Evolutionary conservation across 495 filamentous ascomycete species (phyloP), one percentile per base, ranked within the genome.

Genomic region (Aspergillus asperescens): DNA sequence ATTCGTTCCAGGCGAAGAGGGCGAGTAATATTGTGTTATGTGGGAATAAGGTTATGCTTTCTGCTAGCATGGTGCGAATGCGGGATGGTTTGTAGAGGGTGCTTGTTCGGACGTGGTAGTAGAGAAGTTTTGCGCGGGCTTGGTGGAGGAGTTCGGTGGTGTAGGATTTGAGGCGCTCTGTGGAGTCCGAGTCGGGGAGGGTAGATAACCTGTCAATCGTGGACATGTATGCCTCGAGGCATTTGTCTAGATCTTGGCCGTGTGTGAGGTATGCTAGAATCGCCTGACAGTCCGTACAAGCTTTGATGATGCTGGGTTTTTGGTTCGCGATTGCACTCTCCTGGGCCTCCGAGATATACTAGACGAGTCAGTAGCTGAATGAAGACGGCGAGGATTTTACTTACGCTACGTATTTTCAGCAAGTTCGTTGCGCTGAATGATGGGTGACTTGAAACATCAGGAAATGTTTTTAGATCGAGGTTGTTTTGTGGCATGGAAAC

Each of bases 1-100:
- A 68, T 59, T 89, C 81, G 59, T 86, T 82, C 83, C 83, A 90
- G 8, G 78, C 73, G 63, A 84, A 85, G 12, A 91, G 71, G 13
- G 78, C 70, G 44, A 92, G 77, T 55, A 96, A 85, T 29, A 90
- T 77, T 1, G 85, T 88, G 71, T 95, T 96, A 24, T 77, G 71
- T 0, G 90, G 90, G 66, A 87, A 95, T 9, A 72, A 58, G 4
- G 53, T 46, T 25, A 93, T 66, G 54, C 82, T 84, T 23, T 78
- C 62, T 5, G 69, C 56, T 3, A 96, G 73, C 4, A 80, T 62
- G 16, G 72, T 61, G 31, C 87, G 85, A 44, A 95, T 62, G 18
- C 77, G 65, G 2, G 76, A 63, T 9, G 88, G 85, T 55, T 80
- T 82, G 69, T 86, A 87, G 5, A 80, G 72, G 27, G 71, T 77